A percentile compares a stretch with the other conserved stretches of the same genome.
Evolutionary conservation across 2,329 filamentous ascomycete genomes (phyloP).

Genomic region (Fonsecaea pedrosoi): DNA sequence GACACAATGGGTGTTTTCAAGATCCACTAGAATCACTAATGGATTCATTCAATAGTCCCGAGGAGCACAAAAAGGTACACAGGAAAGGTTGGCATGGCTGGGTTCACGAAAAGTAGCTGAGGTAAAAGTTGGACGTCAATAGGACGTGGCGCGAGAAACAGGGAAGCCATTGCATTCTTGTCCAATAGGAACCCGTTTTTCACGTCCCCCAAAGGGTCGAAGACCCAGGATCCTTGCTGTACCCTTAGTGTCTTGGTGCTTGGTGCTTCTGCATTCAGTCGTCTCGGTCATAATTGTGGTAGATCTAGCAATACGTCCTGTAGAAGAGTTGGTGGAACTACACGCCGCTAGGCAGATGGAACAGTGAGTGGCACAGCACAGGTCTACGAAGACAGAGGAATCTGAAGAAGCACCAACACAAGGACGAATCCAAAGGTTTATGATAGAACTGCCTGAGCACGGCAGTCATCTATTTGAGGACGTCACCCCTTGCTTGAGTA

Average conservation of each 20-base stretch:
- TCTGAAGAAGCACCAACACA: neutral
- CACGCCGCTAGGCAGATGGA: neutral
- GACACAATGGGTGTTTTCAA: neutral
- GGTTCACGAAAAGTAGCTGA: neutral
- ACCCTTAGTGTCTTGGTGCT: neutral
- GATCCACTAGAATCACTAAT: neutral
- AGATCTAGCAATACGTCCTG: neutral
- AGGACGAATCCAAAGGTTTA: neutral
- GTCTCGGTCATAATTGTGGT: neutral
- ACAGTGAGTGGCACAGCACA: neutral
- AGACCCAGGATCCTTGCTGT: too few species aligned
- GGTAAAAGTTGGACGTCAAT: slow-evolving; percentile 11
- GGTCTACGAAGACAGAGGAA: neutral
- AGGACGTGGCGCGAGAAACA: slow-evolving; percentile 16
- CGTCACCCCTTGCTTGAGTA: slow-evolving; percentile 3
- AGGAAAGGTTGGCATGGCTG: neutral
- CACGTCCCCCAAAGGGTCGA: too few species aligned
- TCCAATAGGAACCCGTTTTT: slow-evolving; percentile 14
- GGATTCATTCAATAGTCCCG: neutral
- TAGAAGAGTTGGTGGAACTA: neutral
- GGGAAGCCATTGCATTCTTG: slow-evolving; percentile 11
- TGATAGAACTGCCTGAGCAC: neutral
- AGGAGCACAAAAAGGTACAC: neutral
- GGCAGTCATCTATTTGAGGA: slow-evolving; percentile 7
- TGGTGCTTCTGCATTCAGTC: neutral